Percentiles rank a stretch among this genome's conserved stretches.
Conservation (phyloP, 371 early-diverging fungal species). For the Mucor circinelloides region DNA sequence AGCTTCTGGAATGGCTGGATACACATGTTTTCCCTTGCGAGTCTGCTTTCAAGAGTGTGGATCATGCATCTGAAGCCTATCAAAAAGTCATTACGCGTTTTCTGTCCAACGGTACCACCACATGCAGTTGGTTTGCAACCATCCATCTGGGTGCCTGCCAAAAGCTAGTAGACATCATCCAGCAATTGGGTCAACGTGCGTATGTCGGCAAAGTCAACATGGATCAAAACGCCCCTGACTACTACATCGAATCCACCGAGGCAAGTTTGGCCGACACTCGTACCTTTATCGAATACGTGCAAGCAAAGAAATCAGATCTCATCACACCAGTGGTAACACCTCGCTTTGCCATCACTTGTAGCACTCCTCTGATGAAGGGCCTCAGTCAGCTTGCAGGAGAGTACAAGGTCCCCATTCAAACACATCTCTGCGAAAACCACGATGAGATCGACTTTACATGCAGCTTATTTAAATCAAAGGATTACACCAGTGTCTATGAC, state of each 20-base stretch:
- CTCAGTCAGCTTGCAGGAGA: constrained; percentile 73
- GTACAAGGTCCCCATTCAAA: constrained; percentile 73
- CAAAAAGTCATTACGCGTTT: constrained; percentile 64
- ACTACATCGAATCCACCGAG: constrained; percentile 69
- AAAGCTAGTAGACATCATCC: constrained; percentile 70
- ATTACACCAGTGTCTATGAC: constrained; percentile 82
- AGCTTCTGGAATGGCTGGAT: constrained; percentile 88
- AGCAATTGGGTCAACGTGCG: constrained; percentile 82
- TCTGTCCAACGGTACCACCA: constrained; percentile 82
- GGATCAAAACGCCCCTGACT: constrained; percentile 85
- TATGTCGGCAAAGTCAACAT: constrained; percentile 94
- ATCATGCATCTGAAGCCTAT: constrained; percentile 71
- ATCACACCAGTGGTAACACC: constrained; percentile 88
- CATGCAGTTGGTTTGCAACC: constrained; percentile 90
- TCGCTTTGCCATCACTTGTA: constrained; percentile 87
- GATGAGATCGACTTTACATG: constrained; percentile 75
- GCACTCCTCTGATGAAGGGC: constrained; percentile 63
- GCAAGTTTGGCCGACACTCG: constrained; percentile 71
- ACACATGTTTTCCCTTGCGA: constrained; percentile 89
- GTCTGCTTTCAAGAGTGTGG: constrained; percentile 60
- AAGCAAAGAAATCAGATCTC: constrained; percentile 28
- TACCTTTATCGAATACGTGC: constrained; percentile 66
- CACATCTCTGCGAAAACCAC: constrained; percentile 85
- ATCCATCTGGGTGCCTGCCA: constrained; percentile 79
- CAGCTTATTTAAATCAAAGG: constrained; percentile 67